Percentiles rank a stretch among this genome's conserved stretches.
Evolutionary conservation across 352 stramenopile species (phyloP).

Genomic region (Pythium sukuiense): DNA sequence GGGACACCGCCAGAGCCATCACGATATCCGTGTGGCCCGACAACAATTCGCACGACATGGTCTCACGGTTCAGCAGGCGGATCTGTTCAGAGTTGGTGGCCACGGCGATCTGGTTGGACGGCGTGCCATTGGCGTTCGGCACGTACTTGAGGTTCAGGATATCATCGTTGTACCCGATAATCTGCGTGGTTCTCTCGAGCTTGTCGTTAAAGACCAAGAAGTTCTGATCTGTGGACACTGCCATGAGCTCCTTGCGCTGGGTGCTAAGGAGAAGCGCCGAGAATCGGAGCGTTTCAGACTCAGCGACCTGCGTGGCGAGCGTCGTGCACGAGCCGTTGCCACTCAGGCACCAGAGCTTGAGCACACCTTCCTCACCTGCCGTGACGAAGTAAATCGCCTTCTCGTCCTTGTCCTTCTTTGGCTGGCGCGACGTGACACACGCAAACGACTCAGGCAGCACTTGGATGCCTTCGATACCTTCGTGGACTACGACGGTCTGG

Average conservation of each 20-base stretch:
- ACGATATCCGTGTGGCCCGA: slow-evolving; percentile 98
- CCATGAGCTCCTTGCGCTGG: slow-evolving; percentile 64
- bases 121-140: slow-evolving; percentile 55
- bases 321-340: slow-evolving; percentile 36
- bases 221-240: slow-evolving; percentile 85
- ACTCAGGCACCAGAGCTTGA: slow-evolving; percentile 76
- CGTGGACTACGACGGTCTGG: slow-evolving; percentile 94
- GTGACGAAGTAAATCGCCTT: slow-evolving; percentile 90
- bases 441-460: slow-evolving; percentile 76
- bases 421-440: slow-evolving; percentile 35
- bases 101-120: slow-evolving; percentile 85
- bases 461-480: slow-evolving; percentile 93
- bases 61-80: slow-evolving; percentile 91
- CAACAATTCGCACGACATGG: slow-evolving; percentile 93
- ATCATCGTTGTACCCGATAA: slow-evolving; percentile 96
- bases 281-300: slow-evolving; percentile 54
- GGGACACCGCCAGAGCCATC: slow-evolving; percentile 93
- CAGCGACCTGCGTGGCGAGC: slow-evolving; percentile 47
- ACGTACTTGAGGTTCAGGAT: slow-evolving; percentile 97
- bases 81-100: slow-evolving; percentile 97
- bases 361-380: slow-evolving; percentile 89
- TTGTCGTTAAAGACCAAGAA: slow-evolving; percentile 81
- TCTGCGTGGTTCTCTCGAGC: slow-evolving; percentile 67
- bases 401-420: slow-evolving; percentile 39
- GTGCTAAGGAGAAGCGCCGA: slow-evolving; percentile 54